Evolutionary conservation across 2,329 filamentous ascomycete genomes (phyloP), one percentile per base, ranked within the genome.

Genomic region (Fusarium hostae): DNA sequence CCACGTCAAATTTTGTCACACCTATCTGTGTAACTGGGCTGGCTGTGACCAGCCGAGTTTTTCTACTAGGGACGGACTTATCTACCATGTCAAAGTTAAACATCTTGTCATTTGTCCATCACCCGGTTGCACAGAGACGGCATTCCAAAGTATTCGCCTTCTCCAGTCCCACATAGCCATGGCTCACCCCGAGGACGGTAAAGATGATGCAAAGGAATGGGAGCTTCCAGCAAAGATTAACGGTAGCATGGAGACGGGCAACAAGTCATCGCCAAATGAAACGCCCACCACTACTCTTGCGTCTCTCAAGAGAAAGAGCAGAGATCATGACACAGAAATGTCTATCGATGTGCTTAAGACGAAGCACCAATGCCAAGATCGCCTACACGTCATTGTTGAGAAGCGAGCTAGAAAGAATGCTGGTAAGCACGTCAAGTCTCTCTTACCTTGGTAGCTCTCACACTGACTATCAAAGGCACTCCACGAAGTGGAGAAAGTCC

Each of bases 71-170:
- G 79, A 80, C 37, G 82, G 79, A 12, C 78, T 85, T 35, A 78
- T 80, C 20, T 81, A 83, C 76, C 84, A 85, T 63, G 82, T 85
- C 41, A 83, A 85, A 60, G 75, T 76, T 24, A 80, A 84, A 50
- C 84, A 85, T 63, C 76, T 85, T 15, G 78, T 85, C 32, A 72
- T 82, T 30, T 85, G 84, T 34, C 84, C 84, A 0, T 77, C 79
- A 2, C 70, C 77, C 1, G 81, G 79, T 2, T 85, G 84, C 59
- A 74, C 77, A 37, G 81, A 84, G 54, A 74, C 73, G n/a, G 69
- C 73, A 2, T 83, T 84, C 40, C 70, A 73, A n/a, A 81, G 59
- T 41, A 72, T 70, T 9, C 79, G 79, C n/a, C 63, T 81, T 7
- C 73, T 85, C 3, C 76, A 78, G 28, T 78, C 78, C 6, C 84